These are phyloP conservation scores for Dichomitus squalens DNA, from an alignment of 1,284 basidiomycete species.

Conservation along the genomic window DNA sequence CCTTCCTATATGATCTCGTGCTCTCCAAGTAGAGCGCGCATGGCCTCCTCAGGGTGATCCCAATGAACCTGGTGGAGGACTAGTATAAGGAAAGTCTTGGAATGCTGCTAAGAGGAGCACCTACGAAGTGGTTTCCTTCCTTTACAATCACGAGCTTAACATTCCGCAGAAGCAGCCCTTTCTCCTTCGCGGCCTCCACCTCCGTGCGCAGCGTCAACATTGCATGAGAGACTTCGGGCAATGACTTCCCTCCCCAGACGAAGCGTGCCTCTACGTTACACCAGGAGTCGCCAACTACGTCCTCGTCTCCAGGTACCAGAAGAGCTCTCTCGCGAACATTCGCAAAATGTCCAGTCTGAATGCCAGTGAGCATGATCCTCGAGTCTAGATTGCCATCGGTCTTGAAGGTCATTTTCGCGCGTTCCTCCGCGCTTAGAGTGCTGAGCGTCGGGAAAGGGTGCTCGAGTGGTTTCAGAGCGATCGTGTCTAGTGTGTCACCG, in stretches of 20 bases:
- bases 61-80: not conserved
- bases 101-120: not conserved
- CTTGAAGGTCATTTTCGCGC: constrained; percentile 1
- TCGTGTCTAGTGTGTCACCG: constrained; percentile 15
- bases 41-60: constrained; percentile 4
- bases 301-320: not conserved
- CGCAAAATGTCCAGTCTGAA: not conserved
- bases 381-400: constrained; percentile 10
- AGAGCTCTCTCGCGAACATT: not conserved
- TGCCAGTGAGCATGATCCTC: constrained; percentile 1
- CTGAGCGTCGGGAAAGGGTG: constrained; percentile 15
- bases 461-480: constrained; percentile 4
- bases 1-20: not conserved
- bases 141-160: constrained; percentile 4
- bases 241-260: constrained; percentile 12
- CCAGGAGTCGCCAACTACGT: constrained; percentile 1
- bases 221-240: constrained; percentile 12
- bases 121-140: constrained; percentile 21
- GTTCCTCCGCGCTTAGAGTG: constrained; percentile 16
- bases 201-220: constrained; percentile 3
- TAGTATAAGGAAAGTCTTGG: not conserved
- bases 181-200: constrained; percentile 1
- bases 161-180: constrained; percentile 5
- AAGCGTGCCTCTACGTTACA: constrained; percentile 14
- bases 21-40: not conserved